Base-by-base conservation (phyloP, 2,329 filamentous ascomycete genomes). In the Aspergillus candidus region DNA sequence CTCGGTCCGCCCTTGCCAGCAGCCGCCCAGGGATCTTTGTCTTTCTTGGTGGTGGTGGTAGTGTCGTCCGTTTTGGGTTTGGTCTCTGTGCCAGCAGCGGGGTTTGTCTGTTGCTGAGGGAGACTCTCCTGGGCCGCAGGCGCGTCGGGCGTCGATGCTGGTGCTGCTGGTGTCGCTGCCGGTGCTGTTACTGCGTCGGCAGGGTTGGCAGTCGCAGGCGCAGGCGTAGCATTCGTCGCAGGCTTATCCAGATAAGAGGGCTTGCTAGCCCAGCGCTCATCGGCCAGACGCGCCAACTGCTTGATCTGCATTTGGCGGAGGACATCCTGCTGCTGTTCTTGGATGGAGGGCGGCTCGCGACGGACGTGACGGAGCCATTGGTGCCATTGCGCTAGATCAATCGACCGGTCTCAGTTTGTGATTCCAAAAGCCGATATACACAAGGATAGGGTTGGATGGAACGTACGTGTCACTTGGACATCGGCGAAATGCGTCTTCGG, bases 351-450 rank as follows among this genome's bases (percentile, higher is more conserved):
- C 3, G 80, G 68, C 12, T 76, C 67, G 40, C 66, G 55, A 35
- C 80, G 77, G 8, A 79, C 78, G 53, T 82, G 73, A 55, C 80
- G 78, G 18, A 84, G 75, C 80, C 80, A 84, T 67, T 83, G 80
- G 57, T 81, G 78, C 80, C 80, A 84, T 73, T 80, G 77, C 41
- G 80, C 76, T 80, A 59, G 30, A 42, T 14, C 30, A 32, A 17
- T 22, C n/a, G 14, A 22, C n/a, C n/a, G 5, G 10, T n/a, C 43
- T 60, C 35, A 59, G 54, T 44, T 39, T 14, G 38, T 32, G 18
- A 15, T 40, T 40, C 29, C n/a, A 38, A 22, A 32, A 11, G 13
- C 49, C 15, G 32, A 29, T 14, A 14, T 14, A 30, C 31, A 29
- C 3, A 44, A 10, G 22, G 3, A 10, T 27, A 10, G 22, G 22